phyloP scores from a whole-genome alignment of 2,329 filamentous ascomycete species.

The Sporothrix curviconia region DNA sequence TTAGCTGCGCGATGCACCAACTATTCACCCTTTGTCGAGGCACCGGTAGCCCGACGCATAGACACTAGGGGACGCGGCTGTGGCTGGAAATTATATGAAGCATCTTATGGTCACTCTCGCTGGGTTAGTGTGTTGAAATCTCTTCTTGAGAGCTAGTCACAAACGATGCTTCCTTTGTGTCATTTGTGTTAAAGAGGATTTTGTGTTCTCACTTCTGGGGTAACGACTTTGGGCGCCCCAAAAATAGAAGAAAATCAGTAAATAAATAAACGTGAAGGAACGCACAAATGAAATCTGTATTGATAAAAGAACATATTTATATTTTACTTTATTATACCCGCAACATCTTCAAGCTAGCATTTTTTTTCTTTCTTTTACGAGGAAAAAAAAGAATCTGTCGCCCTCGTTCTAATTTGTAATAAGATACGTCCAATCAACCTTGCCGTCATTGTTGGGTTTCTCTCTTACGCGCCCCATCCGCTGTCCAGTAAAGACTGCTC shows the following conservation, averaged over 20 bases:
- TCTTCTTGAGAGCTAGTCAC: no score
- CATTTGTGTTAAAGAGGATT: background rate
- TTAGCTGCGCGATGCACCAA: no score
- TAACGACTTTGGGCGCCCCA: no score
- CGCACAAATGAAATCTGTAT: background rate
- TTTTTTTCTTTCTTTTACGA: no score
- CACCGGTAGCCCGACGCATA: conserved; percentile 2
- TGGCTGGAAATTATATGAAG: background rate
- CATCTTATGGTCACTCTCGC: no score
- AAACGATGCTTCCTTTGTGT: no score
- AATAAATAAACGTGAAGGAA: background rate
- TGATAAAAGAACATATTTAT: background rate
- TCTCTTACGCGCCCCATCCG: background rate
- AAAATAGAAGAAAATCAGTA: background rate
- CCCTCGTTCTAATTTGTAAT: no score
- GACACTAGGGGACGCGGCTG: background rate
- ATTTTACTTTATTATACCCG: background rate
- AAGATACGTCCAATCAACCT: no score
- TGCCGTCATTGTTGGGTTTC: background rate
- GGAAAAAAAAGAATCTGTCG: no score
- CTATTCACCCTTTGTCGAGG: no score
- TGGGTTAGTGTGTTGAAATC: no score
- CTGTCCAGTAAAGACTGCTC: background rate
- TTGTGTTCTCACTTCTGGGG: background rate
- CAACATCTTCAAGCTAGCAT: background rate